A percentile compares a stretch with the other conserved stretches of the same genome.
phyloP scores from a whole-genome alignment of 1,139 yeast genomes.

The Lodderomyces orthopsilosis region DNA sequence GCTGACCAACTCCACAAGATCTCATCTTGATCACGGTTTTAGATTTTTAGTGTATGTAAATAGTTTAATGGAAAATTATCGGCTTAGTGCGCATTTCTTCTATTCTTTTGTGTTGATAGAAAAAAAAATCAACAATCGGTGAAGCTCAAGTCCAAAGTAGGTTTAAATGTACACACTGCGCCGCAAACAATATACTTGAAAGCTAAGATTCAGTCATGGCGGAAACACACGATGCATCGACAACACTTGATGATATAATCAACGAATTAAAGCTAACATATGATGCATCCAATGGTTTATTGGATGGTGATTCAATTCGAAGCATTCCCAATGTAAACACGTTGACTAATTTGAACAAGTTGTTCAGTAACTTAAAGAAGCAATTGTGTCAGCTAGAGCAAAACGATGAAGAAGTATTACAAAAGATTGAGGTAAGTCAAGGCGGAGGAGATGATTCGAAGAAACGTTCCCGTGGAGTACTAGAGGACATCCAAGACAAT shows the following conservation, averaged over 20 bases:
- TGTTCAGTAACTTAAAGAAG: slow-evolving; percentile 46
- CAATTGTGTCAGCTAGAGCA: slow-evolving; percentile 48
- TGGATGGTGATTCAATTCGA: slow-evolving; percentile 57
- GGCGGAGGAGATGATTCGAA: slow-evolving; percentile 7
- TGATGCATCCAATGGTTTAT: slow-evolving; percentile 56
- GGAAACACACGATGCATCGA: slow-evolving; percentile 33
- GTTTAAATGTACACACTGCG: not conserved
- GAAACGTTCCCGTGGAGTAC: slow-evolving; percentile 1
- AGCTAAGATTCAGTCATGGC: slow-evolving; percentile 14
- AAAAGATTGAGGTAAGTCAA: slow-evolving; percentile 18
- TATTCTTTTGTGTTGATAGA: too few relatives aligned
- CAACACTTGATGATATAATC: slow-evolving; percentile 51
- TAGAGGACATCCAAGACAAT: slow-evolving; percentile 7
- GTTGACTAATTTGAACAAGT: slow-evolving; percentile 45
- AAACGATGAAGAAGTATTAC: slow-evolving; percentile 41
- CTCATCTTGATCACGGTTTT: slow-evolving; percentile 2
- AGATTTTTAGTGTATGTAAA: not conserved
- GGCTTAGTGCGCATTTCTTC: too few relatives aligned
- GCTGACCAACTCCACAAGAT: slow-evolving; percentile 2
- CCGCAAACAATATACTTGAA: not conserved
- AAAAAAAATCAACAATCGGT: not conserved
- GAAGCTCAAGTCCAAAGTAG: not conserved
- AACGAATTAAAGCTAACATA: slow-evolving; percentile 52
- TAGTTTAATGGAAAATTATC: too few relatives aligned
- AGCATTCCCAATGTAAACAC: slow-evolving; percentile 46